Conservation (phyloP, 371 early-diverging fungal species). For the Choanephora cucurbitarum region DNA sequence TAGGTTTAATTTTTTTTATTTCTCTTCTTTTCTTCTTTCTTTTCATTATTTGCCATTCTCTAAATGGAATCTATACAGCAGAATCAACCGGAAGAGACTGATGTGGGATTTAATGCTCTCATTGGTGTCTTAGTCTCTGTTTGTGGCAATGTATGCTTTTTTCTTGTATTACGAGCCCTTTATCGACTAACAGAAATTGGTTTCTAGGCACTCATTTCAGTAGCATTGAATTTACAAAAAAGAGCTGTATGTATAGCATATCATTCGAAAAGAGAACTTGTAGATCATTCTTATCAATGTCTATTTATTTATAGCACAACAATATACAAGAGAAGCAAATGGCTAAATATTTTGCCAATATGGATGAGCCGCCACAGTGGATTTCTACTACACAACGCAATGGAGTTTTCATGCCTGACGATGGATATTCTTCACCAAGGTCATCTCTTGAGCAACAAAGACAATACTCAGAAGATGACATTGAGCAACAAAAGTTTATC, state of each 20-base stretch:
- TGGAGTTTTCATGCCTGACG: conserved; percentile 44
- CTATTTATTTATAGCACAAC: conserved; percentile 38
- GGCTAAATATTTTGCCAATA: conserved; percentile 49
- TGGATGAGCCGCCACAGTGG: conserved; percentile 51
- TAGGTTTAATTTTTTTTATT: too few relatives aligned
- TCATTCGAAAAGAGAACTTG: conserved; percentile 6
- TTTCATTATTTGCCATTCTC: neutral
- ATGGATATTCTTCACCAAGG: conserved; percentile 54
- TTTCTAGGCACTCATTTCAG: conserved; percentile 62
- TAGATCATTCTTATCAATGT: neutral
- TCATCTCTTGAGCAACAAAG: conserved; percentile 36
- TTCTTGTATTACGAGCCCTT: too few relatives aligned
- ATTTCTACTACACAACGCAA: conserved; percentile 27
- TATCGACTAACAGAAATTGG: conserved; percentile 3
- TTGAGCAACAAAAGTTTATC: conserved; percentile 42
- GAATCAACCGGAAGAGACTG: conserved; percentile 4
- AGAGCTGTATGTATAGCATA: conserved; percentile 48
- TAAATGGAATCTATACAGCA: conserved; percentile 1
- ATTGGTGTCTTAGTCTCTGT: conserved; percentile 67
- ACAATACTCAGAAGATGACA: conserved; percentile 29
- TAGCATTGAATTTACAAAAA: conserved; percentile 74
- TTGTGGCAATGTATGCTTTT: conserved; percentile 58
- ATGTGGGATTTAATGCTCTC: conserved; percentile 51
- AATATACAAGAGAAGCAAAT: conserved; percentile 47
- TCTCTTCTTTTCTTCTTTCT: neutral